Evolutionary conservation across 2,329 filamentous ascomycete genomes (phyloP).

Genomic region (Chaetomiaceae sp.): DNA sequence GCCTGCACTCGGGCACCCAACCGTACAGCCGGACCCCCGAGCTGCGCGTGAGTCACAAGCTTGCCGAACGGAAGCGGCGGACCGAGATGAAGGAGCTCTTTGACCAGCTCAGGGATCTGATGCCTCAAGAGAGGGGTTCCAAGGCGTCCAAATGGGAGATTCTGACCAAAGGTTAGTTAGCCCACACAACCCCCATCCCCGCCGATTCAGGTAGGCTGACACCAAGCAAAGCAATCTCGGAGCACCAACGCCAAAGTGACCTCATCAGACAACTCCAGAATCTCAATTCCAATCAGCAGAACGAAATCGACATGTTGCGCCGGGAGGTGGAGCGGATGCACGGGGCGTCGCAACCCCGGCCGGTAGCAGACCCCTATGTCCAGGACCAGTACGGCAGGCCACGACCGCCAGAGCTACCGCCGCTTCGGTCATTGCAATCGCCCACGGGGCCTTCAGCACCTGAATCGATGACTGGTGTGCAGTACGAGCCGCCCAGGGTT

Average conservation of each 20-base stretch:
- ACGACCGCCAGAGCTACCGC: slow-evolving; percentile 46
- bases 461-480: slow-evolving; percentile 63
- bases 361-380: slow-evolving; percentile 18
- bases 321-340: slow-evolving; percentile 43
- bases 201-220: no score
- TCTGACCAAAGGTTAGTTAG: slow-evolving; percentile 67
- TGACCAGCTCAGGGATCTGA: slow-evolving; percentile 71
- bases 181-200: no score
- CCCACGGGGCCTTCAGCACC: slow-evolving; percentile 39
- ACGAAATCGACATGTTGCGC: slow-evolving; percentile 21
- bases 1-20: slow-evolving; percentile 53
- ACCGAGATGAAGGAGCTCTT: slow-evolving; percentile 89
- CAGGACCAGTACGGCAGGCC: slow-evolving; percentile 30
- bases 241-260: slow-evolving; percentile 54
- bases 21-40: slow-evolving; percentile 82
- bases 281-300: slow-evolving; percentile 40
- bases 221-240: slow-evolving; percentile 50
- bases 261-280: slow-evolving; percentile 43
- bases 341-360: slow-evolving; percentile 6
- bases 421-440: slow-evolving; percentile 49
- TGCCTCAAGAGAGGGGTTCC: slow-evolving; percentile 75
- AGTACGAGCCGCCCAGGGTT: slow-evolving; percentile 51
- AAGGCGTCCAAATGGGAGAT: slow-evolving; percentile 92
- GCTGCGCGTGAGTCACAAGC: slow-evolving; percentile 76
- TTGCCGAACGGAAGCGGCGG: slow-evolving; percentile 76